phyloP scores from a whole-genome alignment of 305 asterid species.

The Lippia alba region DNA sequence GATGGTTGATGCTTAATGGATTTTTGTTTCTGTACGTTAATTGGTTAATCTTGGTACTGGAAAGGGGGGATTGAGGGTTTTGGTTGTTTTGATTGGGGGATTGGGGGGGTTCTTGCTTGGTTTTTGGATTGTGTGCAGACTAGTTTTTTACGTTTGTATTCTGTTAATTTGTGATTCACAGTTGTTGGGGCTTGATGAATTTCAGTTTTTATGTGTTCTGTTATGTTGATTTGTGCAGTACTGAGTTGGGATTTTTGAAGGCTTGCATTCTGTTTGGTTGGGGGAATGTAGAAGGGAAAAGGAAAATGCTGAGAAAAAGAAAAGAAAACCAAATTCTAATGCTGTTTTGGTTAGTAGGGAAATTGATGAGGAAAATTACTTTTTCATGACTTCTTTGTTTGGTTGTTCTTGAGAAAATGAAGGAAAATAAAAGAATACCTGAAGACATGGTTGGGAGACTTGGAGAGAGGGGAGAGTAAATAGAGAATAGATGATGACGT shows the following conservation, averaged over 20 bases:
- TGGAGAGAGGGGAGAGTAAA: too few relatives aligned
- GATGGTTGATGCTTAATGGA: not conserved
- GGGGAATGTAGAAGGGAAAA: too few relatives aligned
- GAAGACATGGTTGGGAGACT: too few relatives aligned
- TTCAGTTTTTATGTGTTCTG: not conserved
- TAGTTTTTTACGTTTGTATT: not conserved
- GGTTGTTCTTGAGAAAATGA: too few relatives aligned
- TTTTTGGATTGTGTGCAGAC: not conserved
- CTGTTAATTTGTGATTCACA: not conserved
- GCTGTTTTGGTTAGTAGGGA: too few relatives aligned
- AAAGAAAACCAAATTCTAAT: too few relatives aligned
- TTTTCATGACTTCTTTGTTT: too few relatives aligned
- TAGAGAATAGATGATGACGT: too few relatives aligned
- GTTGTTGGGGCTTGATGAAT: conserved; percentile 5
- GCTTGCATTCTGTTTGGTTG: too few relatives aligned
- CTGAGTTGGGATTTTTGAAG: not conserved
- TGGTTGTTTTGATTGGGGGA: not conserved
- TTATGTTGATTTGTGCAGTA: not conserved
- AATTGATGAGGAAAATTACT: too few relatives aligned
- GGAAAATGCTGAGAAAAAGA: too few relatives aligned
- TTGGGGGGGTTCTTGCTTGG: not conserved
- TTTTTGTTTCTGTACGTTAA: not conserved
- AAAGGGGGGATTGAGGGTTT: not conserved
- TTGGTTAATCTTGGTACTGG: not conserved
- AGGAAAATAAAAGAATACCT: too few relatives aligned